phyloP scores from a whole-genome alignment of 257 asterid species.

The Solanum dulcamara region DNA sequence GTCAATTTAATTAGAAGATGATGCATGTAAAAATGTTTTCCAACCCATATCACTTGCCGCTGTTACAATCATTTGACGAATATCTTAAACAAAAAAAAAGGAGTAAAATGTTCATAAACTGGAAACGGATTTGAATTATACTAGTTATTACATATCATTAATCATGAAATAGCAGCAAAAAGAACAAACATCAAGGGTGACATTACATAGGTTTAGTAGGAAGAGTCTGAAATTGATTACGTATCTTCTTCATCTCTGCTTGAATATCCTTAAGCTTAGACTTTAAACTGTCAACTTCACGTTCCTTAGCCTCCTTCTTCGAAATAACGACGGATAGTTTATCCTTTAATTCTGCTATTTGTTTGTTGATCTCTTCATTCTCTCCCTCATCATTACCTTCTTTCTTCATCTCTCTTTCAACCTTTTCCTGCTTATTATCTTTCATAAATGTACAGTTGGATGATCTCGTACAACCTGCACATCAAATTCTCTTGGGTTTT shows the following conservation, averaged over 20 bases:
- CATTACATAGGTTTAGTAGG: not conserved
- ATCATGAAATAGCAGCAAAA: not conserved
- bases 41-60: not conserved
- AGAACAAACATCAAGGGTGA: not conserved
- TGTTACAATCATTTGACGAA: not conserved
- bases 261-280: slow-evolving; percentile 16
- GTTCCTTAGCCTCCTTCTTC: slow-evolving; percentile 21
- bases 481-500: slow-evolving; percentile 13
- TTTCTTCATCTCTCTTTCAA: slow-evolving; percentile 14
- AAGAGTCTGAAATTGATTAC: slow-evolving; percentile 12
- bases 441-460: too few relatives aligned
- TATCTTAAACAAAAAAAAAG: not conserved
- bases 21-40: not conserved
- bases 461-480: slow-evolving; percentile 26
- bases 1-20: not conserved
- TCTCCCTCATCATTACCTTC: slow-evolving; percentile 25
- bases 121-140: not conserved
- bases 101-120: too few relatives aligned
- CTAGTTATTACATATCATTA: not conserved
- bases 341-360: slow-evolving; percentile 29
- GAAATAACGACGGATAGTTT: slow-evolving; percentile 17
- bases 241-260: slow-evolving; percentile 7
- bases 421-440: slow-evolving; percentile 22
- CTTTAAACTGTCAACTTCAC: slow-evolving; percentile 20
- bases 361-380: slow-evolving; percentile 22